Conservation (phyloP, 2,329 filamentous ascomycete genomes). For the Chrysoporthe deuterocubensis region DNA sequence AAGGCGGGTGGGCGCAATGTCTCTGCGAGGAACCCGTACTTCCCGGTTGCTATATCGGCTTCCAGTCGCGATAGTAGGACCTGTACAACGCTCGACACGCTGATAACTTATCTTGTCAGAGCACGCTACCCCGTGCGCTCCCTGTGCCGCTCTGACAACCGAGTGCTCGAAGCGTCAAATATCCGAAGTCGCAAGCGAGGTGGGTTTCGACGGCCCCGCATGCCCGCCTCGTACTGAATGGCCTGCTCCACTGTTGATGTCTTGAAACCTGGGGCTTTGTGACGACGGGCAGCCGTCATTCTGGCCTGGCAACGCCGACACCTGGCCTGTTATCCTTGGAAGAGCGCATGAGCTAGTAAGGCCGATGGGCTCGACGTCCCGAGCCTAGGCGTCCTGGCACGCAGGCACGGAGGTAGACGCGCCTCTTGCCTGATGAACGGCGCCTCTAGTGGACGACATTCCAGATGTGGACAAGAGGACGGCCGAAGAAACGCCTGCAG, state of each 20-base stretch:
- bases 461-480: slow-evolving; percentile 20
- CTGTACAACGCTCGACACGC: slow-evolving; percentile 5
- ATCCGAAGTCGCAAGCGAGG: slow-evolving; percentile 20
- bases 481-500: slow-evolving; percentile 27
- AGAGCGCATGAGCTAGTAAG: slow-evolving; percentile 1
- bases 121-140: background rate
- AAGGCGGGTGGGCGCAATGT: background rate
- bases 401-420: slow-evolving; percentile 10
- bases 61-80: background rate
- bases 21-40: background rate
- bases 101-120: slow-evolving; percentile 1
- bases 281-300: background rate
- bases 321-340: background rate
- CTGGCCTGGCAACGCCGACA: background rate
- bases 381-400: slow-evolving; percentile 12
- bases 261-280: slow-evolving; percentile 12
- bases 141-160: background rate
- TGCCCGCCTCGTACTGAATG: slow-evolving; percentile 17
- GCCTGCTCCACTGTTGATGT: slow-evolving; percentile 14
- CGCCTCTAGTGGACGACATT: slow-evolving; percentile 21
- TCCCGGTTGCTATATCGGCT: background rate
- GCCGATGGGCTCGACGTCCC: slow-evolving; percentile 2
- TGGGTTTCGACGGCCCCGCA: slow-evolving; percentile 20
- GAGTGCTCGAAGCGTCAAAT: slow-evolving; percentile 18
- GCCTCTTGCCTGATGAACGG: slow-evolving; percentile 17